Conservation (phyloP, 805 yeast genomes). For the Saccharomyces cerevisiae region DNA sequence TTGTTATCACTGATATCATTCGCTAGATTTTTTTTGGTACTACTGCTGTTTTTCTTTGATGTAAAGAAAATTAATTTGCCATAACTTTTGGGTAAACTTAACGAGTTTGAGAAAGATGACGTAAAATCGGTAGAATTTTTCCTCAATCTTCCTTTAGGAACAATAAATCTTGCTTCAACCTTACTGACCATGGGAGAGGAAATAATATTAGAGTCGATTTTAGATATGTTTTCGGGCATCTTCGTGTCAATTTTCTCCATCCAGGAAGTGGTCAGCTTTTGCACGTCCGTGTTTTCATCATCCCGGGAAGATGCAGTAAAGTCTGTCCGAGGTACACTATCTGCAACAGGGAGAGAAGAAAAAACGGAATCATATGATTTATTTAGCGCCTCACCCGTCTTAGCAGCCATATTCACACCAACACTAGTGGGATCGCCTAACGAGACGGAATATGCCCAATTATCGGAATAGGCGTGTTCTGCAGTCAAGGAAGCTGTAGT, state of each 20-base stretch:
- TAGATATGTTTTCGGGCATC: slow-evolving; percentile 29
- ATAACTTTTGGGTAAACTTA: slow-evolving; percentile 9
- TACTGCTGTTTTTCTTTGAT: not conserved
- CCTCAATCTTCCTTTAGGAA: slow-evolving; percentile 42
- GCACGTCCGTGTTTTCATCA: not conserved
- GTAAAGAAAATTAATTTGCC: not conserved
- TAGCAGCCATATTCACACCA: not conserved
- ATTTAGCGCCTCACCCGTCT: not conserved
- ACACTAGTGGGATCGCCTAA: not conserved
- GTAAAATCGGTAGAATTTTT: slow-evolving; percentile 31
- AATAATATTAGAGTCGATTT: slow-evolving; percentile 44
- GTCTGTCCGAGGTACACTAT: not conserved
- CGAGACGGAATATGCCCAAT: not conserved
- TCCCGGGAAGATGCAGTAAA: not conserved
- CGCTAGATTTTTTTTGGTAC: not conserved
- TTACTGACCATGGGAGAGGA: slow-evolving; percentile 55
- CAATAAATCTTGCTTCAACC: slow-evolving; percentile 70
- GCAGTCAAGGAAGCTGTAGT: not conserved
- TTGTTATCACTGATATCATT: not conserved
- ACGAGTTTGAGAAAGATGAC: slow-evolving; percentile 11
- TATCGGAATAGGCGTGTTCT: not conserved
- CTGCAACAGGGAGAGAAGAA: not conserved
- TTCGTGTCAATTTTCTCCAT: slow-evolving; percentile 20
- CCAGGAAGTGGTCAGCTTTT: slow-evolving; percentile 3
- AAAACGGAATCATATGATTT: not conserved